Evolutionary conservation across 306 rosid genomes (phyloP), one percentile per base, ranked within the genome.

Genomic region (Lathyrus aphaca): DNA sequence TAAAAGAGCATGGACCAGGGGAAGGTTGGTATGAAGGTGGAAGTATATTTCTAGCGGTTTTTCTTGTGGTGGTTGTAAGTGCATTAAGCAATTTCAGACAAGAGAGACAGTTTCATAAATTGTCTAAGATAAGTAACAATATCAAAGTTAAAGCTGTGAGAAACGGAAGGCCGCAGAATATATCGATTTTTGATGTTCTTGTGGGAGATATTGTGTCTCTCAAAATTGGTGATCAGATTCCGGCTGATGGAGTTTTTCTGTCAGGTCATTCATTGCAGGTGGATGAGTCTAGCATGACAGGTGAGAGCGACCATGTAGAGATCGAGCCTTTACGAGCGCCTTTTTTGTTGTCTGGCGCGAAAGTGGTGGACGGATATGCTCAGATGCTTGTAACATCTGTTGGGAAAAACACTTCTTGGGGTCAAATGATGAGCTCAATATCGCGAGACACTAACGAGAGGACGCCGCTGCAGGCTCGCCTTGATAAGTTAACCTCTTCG

Each of bases 11-110:
- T 29, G 97, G 97, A 0, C 78, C 38, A 1, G 29, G 83, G 58
- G 95, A 92, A 51, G 97, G 97, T 1, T 92, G 97, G 97, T 87
- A 92, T 14, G 97, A 91, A 80, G 95, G 97, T 5, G 96, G 97
- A 45, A 89, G 92, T 32, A 92, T 89, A 60, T 80, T 87, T 71
- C 68, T 86, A 1, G 97, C 96, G 12, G 96, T 89, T 18, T 63
- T 86, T 15, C 81, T 92, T 17, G 96, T 92, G 3, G 78, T 92
- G 17, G 82, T 78, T 55, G 97, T 88, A 25, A 86, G 90, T 45
- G 87, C 95, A 57, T 49, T 82, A 29, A 92, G 97, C 64, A 89
- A 92, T 77, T 87, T 81, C 82, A 87, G 90, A 81, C 96, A 92
- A 72, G 97, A 89, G 68, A 74, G 80, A 61, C 97, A 92, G 13